A percentile compares a stretch with the other conserved stretches of the same genome.
These are phyloP conservation scores for Spathaspora hagerdaliae DNA, from an alignment of 805 yeast species.

Conservation along the genomic window DNA sequence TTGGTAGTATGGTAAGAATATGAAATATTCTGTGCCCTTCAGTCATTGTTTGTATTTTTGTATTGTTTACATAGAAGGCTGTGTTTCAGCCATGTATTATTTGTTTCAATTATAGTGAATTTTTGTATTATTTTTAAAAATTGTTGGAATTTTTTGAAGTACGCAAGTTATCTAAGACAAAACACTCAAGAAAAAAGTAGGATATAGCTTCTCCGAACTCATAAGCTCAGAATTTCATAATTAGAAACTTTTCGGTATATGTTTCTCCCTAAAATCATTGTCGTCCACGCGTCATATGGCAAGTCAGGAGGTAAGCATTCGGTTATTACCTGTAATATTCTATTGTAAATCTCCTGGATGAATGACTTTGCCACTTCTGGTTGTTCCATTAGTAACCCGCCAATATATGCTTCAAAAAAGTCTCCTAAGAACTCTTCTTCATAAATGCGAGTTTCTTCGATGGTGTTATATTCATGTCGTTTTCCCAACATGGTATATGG, in stretches of 20 bases:
- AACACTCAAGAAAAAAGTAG: too few species aligned
- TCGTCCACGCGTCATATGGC: conserved; percentile 28
- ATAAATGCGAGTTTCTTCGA: conserved; percentile 18
- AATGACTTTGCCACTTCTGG: conserved; percentile 33
- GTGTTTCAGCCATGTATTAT: too few species aligned
- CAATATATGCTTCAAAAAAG: conserved; percentile 40
- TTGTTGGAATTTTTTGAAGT: too few species aligned
- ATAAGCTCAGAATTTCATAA: not conserved
- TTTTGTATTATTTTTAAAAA: too few species aligned
- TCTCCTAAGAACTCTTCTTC: conserved; percentile 42
- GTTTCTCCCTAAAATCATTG: conserved; percentile 31
- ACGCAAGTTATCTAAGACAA: too few species aligned
- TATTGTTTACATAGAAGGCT: too few species aligned
- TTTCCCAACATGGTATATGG: conserved; percentile 17
- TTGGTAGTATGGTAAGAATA: conserved; percentile 9
- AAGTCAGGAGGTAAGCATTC: conserved; percentile 10
- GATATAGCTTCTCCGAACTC: too few species aligned
- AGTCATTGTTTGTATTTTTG: too few species aligned
- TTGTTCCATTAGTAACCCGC: conserved; percentile 36
- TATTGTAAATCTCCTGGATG: conserved; percentile 27
- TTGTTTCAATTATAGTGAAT: too few species aligned
- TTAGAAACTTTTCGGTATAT: conserved; percentile 1
- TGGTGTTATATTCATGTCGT: conserved; percentile 5
- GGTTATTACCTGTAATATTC: conserved; percentile 17
- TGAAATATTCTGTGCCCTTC: too few species aligned